Base-by-base conservation (phyloP, 345 rosid genomes). In the Eucalyptus tenuipes region DNA sequence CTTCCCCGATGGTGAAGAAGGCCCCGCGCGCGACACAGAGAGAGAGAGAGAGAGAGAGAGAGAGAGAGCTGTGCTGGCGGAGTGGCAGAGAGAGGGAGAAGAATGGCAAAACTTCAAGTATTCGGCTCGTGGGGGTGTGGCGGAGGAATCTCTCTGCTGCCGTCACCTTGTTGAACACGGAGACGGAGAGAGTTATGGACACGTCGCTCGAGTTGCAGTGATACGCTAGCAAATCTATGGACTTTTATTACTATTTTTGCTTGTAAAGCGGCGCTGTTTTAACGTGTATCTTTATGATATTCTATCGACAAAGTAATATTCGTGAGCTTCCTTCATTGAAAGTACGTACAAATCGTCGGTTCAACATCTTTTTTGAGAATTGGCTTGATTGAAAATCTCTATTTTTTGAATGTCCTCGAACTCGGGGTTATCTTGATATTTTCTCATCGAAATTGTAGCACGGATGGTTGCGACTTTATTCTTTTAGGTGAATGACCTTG, bases 1-100 rank as follows among this genome's bases (percentile, higher is more conserved):
- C 20, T 3, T 71, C 82, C 25, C 27, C 2, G 27, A 0, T 10
- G 1, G 1, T 3, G 45, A 18, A 71, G 5, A 37, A 37, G 13
- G 81, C 81, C 44, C 81, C 25, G 81, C 81, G 42, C 80, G 0
- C 44, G 44, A 33, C 24, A 17, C 25, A 27, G 16, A 31, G 2
- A 31, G 31, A 57, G 64, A 25, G 64, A 25, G 79, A 14, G 20
- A 27, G 33, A 29, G 75, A n/a, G 40, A 68, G 20, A 66, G 42
- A 59, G 31, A 61, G n/a, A 59, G 68, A 27, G 2, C 80, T 16
- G 42, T 68, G 79, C 10, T 31, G 40, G 12, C 11, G 42, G 79
- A 66, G 42, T 15, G 79, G 79, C 79, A 66, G 79, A 16, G 79
- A 31, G 42, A 55, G 61, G 79, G 79, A 66, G 45, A 71, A 5